These are phyloP conservation scores for Daedalea quercina DNA, from an alignment of 768 basidiomycete genomes.

Conservation along the genomic window DNA sequence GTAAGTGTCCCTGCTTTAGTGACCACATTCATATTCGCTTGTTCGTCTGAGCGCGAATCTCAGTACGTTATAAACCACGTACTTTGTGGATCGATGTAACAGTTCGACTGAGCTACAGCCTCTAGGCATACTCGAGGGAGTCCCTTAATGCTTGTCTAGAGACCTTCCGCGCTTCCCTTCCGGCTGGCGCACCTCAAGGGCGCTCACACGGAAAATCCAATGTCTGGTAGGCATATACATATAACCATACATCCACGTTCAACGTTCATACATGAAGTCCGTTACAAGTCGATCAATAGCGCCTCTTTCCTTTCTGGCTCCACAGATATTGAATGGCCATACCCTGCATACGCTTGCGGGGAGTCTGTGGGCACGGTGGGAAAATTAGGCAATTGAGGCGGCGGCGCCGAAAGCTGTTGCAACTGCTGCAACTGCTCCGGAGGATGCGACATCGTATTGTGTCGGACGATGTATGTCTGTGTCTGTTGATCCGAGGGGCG, in stretches of 20 bases:
- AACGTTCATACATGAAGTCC: not conserved
- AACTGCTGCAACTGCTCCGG: slow-evolving; percentile 24
- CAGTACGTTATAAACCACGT: not conserved
- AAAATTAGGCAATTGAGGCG: slow-evolving; percentile 45
- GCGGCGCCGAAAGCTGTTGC: slow-evolving; percentile 19
- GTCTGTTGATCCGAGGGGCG: slow-evolving; percentile 19
- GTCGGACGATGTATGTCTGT: slow-evolving; percentile 16
- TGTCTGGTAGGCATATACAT: not conserved
- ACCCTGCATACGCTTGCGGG: slow-evolving; percentile 48
- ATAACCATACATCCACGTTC: not conserved
- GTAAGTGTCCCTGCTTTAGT: not conserved
- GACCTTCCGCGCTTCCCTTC: too few species aligned
- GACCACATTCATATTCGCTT: too few species aligned
- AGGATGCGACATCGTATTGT: slow-evolving; percentile 23
- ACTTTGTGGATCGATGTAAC: too few species aligned
- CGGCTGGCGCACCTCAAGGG: too few species aligned
- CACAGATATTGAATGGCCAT: slow-evolving; percentile 40
- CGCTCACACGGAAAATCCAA: too few species aligned
- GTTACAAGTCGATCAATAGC: slow-evolving; percentile 37
- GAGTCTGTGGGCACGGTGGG: slow-evolving; percentile 55
- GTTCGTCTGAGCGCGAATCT: too few species aligned
- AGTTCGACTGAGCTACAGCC: too few species aligned
- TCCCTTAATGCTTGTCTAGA: too few species aligned
- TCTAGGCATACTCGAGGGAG: too few species aligned
- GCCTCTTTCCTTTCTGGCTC: slow-evolving; percentile 62